Evolutionary conservation across 2,329 filamentous ascomycete species (phyloP).

Genomic region (Dothistroma septosporum): DNA sequence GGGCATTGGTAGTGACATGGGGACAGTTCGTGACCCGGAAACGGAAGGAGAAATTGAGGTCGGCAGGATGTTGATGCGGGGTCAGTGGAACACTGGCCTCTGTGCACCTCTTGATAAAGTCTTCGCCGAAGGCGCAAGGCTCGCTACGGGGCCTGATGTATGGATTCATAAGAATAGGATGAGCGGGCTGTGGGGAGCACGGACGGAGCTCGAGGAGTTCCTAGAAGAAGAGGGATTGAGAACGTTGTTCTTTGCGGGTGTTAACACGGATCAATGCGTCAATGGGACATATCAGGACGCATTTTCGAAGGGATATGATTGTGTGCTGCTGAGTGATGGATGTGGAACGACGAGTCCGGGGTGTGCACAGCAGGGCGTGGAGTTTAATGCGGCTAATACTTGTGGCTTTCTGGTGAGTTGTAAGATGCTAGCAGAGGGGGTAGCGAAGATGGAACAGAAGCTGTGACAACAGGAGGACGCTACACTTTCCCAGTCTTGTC

Average conservation of each 20-base stretch:
- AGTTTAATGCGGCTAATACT: conserved; percentile 35
- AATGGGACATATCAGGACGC: conserved; percentile 54
- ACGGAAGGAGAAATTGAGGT: conserved; percentile 43
- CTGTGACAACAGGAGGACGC: no score
- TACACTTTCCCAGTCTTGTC: no score
- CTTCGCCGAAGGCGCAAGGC: conserved; percentile 32
- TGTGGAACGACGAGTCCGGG: conserved; percentile 49
- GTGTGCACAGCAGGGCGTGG: conserved; percentile 35
- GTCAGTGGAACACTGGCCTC: conserved; percentile 55
- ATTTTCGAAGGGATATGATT: conserved; percentile 53
- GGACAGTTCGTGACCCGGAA: conserved; percentile 26
- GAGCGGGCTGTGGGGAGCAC: conserved; percentile 52
- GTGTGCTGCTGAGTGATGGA: conserved; percentile 53
- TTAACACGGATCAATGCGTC: conserved; percentile 61
- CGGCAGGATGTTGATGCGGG: conserved; percentile 49
- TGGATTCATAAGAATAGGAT: conserved; percentile 56
- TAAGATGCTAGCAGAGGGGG: conserved; percentile 30
- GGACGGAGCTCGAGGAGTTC: conserved; percentile 43
- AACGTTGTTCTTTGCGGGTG: conserved; percentile 55
- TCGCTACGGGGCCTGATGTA: conserved; percentile 41
- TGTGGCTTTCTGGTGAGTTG: conserved; percentile 34
- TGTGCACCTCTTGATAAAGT: conserved; percentile 45
- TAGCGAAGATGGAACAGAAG: conserved; percentile 6
- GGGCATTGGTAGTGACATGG: conserved; percentile 33
- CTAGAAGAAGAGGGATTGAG: conserved; percentile 41